Evolutionary conservation across 805 yeast genomes (phyloP), one percentile per base, ranked within the genome.

Genomic region (Metschnikowia chrysomelidarum): DNA sequence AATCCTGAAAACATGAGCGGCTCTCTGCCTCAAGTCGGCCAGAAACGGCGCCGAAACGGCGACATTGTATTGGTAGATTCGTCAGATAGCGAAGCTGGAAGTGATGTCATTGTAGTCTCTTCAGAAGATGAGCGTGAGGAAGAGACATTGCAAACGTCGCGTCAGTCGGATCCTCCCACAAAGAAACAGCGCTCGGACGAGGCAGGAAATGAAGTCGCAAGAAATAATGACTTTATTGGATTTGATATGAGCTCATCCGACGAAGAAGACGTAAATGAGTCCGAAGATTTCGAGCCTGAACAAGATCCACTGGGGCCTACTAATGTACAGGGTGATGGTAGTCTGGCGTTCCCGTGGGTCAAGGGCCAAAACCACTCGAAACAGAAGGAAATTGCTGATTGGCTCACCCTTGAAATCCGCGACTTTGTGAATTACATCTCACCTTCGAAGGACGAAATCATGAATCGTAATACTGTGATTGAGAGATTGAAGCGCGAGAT

Each of bases 341-440:
- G 60, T 19, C 51, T 66, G 2, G 57, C 65, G 21, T 78, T 59
- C 41, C 95, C 95, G 0, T 87, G 96, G 96, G 72, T 85, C 16
- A 69, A 78, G 35, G 77, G 80, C 42, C 84, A 80, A 46, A 91
- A 86, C 49, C 94, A 86, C 53, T 76, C 87, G 1, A 75, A 67
- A 34, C 88, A 83, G 54, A 71, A 73, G 44, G 94, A 85, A 49
- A 77, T 88, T 21, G 80, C 89, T 1, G 89, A 83, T 48, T 87
- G 96, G 93, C 69, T 91, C 15, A 83, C 93, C 3, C 68, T 74
- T 59, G 98, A 91, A 56, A 85, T 91, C 44, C 75, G 74, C 44
- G 95, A 87, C 53, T 91, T 87, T 57, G 82, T 85, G 19, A 75
- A 78, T 30, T 91, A 88, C 57, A 79, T 89, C 17, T 83, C 96